Base-by-base conservation (phyloP, 139 green algal species). In the Chlorella vulgaris region DNA sequence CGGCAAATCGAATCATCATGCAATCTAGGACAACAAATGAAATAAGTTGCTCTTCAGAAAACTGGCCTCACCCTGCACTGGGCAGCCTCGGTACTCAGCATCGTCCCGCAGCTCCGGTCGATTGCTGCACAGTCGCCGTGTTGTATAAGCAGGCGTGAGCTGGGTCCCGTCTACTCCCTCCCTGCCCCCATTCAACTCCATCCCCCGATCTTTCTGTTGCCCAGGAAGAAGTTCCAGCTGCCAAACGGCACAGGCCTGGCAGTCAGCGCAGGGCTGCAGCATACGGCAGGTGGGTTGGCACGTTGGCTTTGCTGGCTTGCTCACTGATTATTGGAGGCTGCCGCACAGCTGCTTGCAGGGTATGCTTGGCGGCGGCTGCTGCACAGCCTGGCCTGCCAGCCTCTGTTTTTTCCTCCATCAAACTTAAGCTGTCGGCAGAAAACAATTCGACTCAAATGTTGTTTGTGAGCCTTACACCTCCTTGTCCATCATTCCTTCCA, bases 141-240 rank as follows among this genome's bases (percentile, higher is more conserved):
- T n/a, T n/a, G n/a, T 58, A 15, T 15, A 58, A 15, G 47, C 10
- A 58, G 47, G 47, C 47, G 47, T 58, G 15, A 24, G 13, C 47
- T 58, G 47, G 47, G n/a, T n/a, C n/a, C n/a, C 47, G 47, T 15
- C 10, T 10, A 58, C 47, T 58, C 47, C 15, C 13, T 58, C 10
- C 10, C 47, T 10, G 10, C 15, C 47, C 47, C 15, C 47, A 58
- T 10, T 58, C 47, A 58, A 15, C n/a, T n/a, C n/a, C n/a, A n/a
- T n/a, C n/a, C 15, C 15, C 21, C 22, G 55, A 28, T 40, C 4
- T 43, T 42, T 2, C 68, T 75, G 68, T n/a, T n/a, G n/a, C n/a
- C n/a, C 68, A 75, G 68, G 26, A 75, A 75, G 40, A 75, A 75
- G 68, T 75, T 75, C 40, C 26, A 7, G 39, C 68, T 75, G 39